A percentile compares a stretch with the other conserved stretches of the same genome.
phyloP scores from a whole-genome alignment of 208 protist species.

The Trypanosoma theileri region DNA sequence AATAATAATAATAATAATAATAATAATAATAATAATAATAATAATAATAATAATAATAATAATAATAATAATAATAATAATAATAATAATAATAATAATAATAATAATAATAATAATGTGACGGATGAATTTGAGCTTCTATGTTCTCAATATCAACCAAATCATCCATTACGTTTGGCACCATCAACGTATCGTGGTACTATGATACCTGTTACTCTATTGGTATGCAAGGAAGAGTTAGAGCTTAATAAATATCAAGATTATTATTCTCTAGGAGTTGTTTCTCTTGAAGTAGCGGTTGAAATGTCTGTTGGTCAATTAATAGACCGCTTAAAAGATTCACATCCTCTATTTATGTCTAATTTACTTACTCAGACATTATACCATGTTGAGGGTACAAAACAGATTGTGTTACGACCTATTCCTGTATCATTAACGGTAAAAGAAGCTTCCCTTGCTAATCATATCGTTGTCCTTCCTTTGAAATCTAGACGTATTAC shows the following conservation, averaged over 20 bases:
- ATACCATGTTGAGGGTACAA: slow-evolving; percentile 1
- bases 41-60: too few species aligned
- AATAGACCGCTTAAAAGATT: slow-evolving; percentile 37
- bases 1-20: too few species aligned
- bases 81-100: too few species aligned
- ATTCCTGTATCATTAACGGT: slow-evolving; percentile 16
- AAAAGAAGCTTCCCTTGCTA: background rate
- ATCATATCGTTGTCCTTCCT: slow-evolving; percentile 7
- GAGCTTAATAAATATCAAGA: background rate
- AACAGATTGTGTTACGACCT: slow-evolving; percentile 1
- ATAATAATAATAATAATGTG: background rate
- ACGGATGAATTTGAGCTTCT: slow-evolving; percentile 1
- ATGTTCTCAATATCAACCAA: slow-evolving; percentile 33
- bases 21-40: too few species aligned
- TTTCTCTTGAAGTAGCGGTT: slow-evolving; percentile 37
- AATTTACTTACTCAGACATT: background rate
- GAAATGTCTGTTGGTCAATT: slow-evolving; percentile 67
- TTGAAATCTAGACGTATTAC: background rate
- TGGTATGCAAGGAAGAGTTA: slow-evolving; percentile 11
- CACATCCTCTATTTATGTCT: background rate
- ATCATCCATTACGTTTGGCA: slow-evolving; percentile 34
- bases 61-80: too few species aligned
- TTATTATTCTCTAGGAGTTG: slow-evolving; percentile 11
- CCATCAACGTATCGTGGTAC: slow-evolving; percentile 47
- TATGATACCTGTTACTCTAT: slow-evolving; percentile 28